Conservation (phyloP, 1,284 basidiomycete genomes). For the Trichosporon coremiiforme region DNA sequence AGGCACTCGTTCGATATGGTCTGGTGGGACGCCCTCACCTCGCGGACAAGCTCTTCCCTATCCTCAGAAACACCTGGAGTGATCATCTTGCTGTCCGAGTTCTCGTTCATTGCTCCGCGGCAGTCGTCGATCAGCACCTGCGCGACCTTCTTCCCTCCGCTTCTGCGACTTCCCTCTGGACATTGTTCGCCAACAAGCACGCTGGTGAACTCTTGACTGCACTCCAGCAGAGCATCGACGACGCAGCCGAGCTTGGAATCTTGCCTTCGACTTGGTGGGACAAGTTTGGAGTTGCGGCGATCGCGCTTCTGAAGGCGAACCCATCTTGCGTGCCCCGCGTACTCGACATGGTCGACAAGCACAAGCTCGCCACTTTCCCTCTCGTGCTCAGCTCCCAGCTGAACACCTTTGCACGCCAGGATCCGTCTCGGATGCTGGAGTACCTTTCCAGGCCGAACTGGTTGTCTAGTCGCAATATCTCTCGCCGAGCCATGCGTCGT, state of each 20-base stretch:
- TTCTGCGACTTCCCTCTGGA: not conserved
- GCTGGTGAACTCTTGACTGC: not conserved
- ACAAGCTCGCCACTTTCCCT: not conserved
- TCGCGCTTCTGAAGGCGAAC: not conserved
- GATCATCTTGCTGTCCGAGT: not conserved
- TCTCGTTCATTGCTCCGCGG: not conserved
- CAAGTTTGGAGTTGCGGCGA: not conserved
- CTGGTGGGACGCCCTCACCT: not conserved
- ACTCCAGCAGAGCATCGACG: not conserved
- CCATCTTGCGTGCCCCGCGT: not conserved
- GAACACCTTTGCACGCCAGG: not conserved
- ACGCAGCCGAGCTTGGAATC: not conserved
- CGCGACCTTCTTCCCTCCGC: not conserved
- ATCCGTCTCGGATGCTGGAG: not conserved
- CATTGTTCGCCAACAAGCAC: not conserved
- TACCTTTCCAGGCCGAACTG: not conserved
- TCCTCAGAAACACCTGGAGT: not conserved
- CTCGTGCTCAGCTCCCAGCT: not conserved
- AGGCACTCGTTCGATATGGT: not conserved
- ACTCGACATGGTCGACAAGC: constrained; percentile 3
- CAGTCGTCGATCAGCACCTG: not conserved
- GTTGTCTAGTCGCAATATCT: not conserved
- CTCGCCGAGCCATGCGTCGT: not conserved
- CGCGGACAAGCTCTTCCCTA: constrained; percentile 3
- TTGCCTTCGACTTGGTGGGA: not conserved